Evolutionary conservation across 1,284 basidiomycete genomes (phyloP).

Genomic region (Cryptococcus depauperatus): DNA sequence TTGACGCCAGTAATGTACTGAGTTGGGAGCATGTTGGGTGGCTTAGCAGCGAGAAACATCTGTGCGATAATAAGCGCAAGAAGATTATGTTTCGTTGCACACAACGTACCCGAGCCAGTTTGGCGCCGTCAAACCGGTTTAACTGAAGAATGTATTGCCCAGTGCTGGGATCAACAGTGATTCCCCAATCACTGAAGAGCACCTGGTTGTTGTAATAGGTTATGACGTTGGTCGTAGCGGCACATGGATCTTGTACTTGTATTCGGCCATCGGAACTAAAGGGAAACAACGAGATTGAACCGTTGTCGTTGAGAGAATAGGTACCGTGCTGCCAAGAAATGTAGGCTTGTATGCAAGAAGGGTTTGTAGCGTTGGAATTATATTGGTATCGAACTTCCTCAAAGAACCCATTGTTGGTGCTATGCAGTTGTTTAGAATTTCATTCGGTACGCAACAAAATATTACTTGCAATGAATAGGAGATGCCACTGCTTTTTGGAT

Average conservation of each 20-base stretch:
- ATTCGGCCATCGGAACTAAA: conserved; percentile 71
- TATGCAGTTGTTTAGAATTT: conserved; percentile 28
- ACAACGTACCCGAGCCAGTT: conserved; percentile 41
- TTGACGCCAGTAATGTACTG: conserved; percentile 42
- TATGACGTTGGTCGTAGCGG: conserved; percentile 72
- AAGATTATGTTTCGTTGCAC: no score
- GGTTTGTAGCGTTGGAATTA: conserved; percentile 56
- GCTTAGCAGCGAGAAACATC: conserved; percentile 40
- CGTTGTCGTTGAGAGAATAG: conserved; percentile 60
- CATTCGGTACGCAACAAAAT: background rate
- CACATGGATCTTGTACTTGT: conserved; percentile 84
- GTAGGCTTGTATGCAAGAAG: conserved; percentile 59
- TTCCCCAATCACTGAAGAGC: conserved; percentile 41
- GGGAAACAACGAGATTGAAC: conserved; percentile 63
- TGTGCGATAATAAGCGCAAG: conserved; percentile 6
- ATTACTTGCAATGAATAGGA: conserved; percentile 76
- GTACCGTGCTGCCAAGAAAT: conserved; percentile 80
- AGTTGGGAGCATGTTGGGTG: conserved; percentile 47
- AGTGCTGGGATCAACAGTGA: conserved; percentile 34
- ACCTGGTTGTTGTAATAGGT: conserved; percentile 64
- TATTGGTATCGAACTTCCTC: conserved; percentile 85
- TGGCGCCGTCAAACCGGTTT: conserved; percentile 42
- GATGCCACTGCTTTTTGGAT: conserved; percentile 72
- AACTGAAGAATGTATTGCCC: conserved; percentile 36
- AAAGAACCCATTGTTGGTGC: conserved; percentile 60